Evolutionary conservation across 2,329 filamentous ascomycete genomes (phyloP).

Genomic region (Alternaria novae-zelandiae): DNA sequence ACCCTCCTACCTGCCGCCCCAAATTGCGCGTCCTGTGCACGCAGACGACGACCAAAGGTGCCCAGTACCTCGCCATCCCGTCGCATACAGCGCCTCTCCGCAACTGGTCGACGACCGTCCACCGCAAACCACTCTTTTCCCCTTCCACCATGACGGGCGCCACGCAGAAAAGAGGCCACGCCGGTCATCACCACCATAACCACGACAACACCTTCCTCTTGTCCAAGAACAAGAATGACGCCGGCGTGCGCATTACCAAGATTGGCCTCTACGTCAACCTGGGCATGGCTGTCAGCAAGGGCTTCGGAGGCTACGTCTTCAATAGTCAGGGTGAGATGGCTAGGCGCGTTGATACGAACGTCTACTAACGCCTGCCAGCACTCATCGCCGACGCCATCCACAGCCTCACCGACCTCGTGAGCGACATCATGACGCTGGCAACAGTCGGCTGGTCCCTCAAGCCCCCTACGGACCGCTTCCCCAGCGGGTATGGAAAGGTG

Average conservation of each 20-base stretch:
- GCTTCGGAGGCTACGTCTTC: conserved; percentile 89
- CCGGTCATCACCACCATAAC: conserved; percentile 69
- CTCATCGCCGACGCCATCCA: conserved; percentile 95
- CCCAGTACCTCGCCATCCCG: conserved; percentile 15
- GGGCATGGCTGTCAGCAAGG: conserved; percentile 92
- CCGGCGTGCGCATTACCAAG: conserved; percentile 90
- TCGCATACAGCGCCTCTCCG: conserved; percentile 15
- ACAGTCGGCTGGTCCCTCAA: conserved; percentile 94
- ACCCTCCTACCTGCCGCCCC: conserved; percentile 13
- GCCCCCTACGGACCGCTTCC: conserved; percentile 82
- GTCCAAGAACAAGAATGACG: conserved; percentile 85
- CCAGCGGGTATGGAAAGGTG: conserved; percentile 94
- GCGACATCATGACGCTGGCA: conserved; percentile 89
- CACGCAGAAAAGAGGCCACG: conserved; percentile 42
- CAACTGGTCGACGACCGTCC: conserved; percentile 42
- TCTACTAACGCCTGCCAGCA: conserved; percentile 53
- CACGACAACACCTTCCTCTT: conserved; percentile 86
- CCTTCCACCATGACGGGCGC: conserved; percentile 38
- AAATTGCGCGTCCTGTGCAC: conserved; percentile 44
- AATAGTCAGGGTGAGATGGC: conserved; percentile 72
- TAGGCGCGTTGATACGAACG: background rate
- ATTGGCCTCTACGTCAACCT: conserved; percentile 89
- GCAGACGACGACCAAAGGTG: conserved; percentile 32
- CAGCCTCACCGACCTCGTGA: conserved; percentile 92
- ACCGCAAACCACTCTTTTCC: conserved; percentile 40